Evolutionary conservation across 2,329 filamentous ascomycete genomes (phyloP).

Genomic region (Helminthosporium solani): DNA sequence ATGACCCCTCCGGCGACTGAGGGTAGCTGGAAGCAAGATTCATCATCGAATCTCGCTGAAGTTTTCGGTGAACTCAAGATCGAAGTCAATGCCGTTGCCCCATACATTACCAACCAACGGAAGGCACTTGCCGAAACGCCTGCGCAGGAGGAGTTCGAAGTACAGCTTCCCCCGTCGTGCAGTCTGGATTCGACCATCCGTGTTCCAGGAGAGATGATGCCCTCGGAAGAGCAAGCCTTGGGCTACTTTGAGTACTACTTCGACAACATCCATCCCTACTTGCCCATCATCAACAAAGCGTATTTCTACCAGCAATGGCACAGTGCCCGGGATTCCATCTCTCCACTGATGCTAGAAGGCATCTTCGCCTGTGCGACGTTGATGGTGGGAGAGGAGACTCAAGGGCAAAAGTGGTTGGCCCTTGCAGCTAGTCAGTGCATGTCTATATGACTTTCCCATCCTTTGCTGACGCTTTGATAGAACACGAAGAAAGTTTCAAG

Average conservation of each 20-base stretch:
- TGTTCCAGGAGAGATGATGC: slow-evolving; percentile 92
- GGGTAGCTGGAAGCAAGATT: slow-evolving; percentile 37
- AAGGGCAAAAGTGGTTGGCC: slow-evolving; percentile 90
- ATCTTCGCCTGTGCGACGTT: slow-evolving; percentile 87
- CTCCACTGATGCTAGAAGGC: slow-evolving; percentile 83
- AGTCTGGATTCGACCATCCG: slow-evolving; percentile 75
- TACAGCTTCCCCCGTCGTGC: slow-evolving; percentile 66
- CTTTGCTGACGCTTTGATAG: slow-evolving; percentile 47
- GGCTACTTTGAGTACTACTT: slow-evolving; percentile 92
- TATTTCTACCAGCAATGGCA: slow-evolving; percentile 90
- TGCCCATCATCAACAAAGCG: slow-evolving; percentile 81
- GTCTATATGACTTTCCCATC: not conserved
- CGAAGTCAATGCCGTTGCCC: slow-evolving; percentile 81
- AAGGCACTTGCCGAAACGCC: slow-evolving; percentile 59
- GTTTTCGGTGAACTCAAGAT: slow-evolving; percentile 85
- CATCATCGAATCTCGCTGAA: slow-evolving; percentile 69
- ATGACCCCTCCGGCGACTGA: slow-evolving; percentile 54
- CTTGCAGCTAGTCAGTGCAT: slow-evolving; percentile 72
- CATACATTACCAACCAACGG: slow-evolving; percentile 73
- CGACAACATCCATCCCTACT: slow-evolving; percentile 84
- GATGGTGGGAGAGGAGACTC: slow-evolving; percentile 76
- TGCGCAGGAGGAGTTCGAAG: slow-evolving; percentile 70
- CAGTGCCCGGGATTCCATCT: slow-evolving; percentile 77
- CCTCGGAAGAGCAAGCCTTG: slow-evolving; percentile 75
- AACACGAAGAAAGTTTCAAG: slow-evolving; percentile 90